These are phyloP conservation scores for Eucalyptus victrix DNA, from an alignment of 345 rosid genomes.

Conservation along the genomic window DNA sequence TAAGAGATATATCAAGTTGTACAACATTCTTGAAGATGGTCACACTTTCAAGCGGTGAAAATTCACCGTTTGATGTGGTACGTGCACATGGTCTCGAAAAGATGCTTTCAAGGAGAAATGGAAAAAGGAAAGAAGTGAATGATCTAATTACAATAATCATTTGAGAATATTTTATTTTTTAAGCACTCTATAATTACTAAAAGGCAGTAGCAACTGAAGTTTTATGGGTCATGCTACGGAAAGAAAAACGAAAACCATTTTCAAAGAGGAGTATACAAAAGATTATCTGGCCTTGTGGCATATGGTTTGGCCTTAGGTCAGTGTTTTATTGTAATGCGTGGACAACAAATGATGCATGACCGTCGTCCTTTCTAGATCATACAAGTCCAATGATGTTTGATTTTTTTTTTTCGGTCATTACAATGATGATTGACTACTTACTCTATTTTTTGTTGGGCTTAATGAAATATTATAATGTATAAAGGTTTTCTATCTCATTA, in stretches of 20 bases:
- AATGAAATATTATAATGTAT: background rate
- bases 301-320: background rate
- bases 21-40: background rate
- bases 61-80: background rate
- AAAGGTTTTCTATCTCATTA: background rate
- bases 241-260: background rate
- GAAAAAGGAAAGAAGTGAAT: background rate
- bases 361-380: background rate
- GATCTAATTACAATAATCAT: background rate
- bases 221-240: background rate
- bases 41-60: background rate
- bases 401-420: background rate
- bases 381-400: background rate
- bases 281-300: background rate
- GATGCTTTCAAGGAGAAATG: background rate
- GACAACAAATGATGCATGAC: background rate
- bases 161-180: background rate
- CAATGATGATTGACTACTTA: background rate
- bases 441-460: background rate
- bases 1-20: background rate
- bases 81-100: background rate
- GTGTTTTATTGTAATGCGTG: background rate
- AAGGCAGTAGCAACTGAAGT: background rate
- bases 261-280: background rate
- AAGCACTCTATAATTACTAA: background rate